A percentile compares a stretch with the other conserved stretches of the same genome.
Conservation (phyloP, 2,329 filamentous ascomycete genomes). For the Fusarium sulawesiense region DNA sequence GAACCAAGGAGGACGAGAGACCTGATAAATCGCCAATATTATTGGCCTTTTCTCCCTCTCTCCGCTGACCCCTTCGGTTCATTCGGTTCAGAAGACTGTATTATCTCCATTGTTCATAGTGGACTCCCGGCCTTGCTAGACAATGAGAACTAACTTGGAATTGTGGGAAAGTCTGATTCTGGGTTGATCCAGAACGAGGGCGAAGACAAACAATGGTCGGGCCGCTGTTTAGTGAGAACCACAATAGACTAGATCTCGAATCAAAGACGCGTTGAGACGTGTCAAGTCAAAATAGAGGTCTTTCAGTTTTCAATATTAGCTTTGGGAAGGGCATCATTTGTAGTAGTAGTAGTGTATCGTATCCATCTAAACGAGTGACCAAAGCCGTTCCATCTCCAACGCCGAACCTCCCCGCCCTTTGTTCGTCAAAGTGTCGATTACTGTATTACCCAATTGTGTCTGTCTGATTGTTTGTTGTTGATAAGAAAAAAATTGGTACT, state of each 20-base stretch:
- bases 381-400: constrained; percentile 49
- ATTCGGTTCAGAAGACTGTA: constrained; percentile 6
- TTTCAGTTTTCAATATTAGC: constrained; percentile 13
- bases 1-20: constrained; percentile 11
- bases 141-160: constrained; percentile 17
- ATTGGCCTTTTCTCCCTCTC: constrained; percentile 39
- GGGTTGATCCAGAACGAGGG: constrained; percentile 15
- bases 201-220: constrained; percentile 20
- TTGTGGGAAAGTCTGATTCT: constrained; percentile 18
- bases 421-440: constrained; percentile 38
- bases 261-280: constrained; percentile 24
- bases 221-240: constrained; percentile 18
- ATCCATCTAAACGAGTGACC: constrained; percentile 47
- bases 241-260: not conserved
- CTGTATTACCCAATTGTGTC: constrained; percentile 45
- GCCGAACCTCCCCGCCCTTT: constrained; percentile 39
- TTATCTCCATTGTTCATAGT: constrained; percentile 26
- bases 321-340: constrained; percentile 41
- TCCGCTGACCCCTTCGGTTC: constrained; percentile 10
- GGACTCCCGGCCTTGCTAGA: constrained; percentile 1
- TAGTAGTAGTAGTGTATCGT: constrained; percentile 14
- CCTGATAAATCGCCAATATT: constrained; percentile 39
- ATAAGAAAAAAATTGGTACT: constrained; percentile 24
- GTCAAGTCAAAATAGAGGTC: constrained; percentile 22
- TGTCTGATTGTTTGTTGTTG: not conserved